Percentiles rank a stretch among this genome's conserved stretches.
phyloP scores from a whole-genome alignment of 129 eudicot genomes.

The Helichrysum umbraculigerum region DNA sequence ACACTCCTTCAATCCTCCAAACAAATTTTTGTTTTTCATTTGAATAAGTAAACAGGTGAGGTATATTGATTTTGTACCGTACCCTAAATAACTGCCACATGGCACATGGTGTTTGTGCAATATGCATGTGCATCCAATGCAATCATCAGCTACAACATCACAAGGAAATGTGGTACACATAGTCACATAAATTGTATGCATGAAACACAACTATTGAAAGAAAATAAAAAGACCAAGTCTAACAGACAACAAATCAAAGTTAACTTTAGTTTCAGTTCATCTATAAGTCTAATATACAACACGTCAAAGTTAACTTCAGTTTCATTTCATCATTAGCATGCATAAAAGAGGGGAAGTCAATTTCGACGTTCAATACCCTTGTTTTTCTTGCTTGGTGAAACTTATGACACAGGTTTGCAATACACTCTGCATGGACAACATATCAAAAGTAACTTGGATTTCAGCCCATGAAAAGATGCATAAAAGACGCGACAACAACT shows the following conservation, averaged over 20 bases:
- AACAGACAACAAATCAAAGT: not conserved
- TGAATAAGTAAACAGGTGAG: not conserved
- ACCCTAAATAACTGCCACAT: not conserved
- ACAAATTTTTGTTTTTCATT: not conserved
- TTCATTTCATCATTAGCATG: not conserved
- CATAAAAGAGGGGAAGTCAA: not conserved
- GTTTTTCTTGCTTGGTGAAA: not conserved
- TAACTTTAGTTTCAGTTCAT: not conserved
- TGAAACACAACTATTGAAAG: not conserved
- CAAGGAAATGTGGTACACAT: not conserved
- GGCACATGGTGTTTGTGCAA: not conserved
- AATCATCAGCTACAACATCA: not conserved
- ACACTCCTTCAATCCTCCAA: not conserved
- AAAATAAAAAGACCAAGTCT: too few species aligned
- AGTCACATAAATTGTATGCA: not conserved
- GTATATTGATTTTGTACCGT: not conserved
- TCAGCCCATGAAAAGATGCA: conserved; percentile 6
- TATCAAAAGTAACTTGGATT: conserved; percentile 5
- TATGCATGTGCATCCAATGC: not conserved
- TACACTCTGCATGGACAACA: not conserved
- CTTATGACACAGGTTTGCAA: not conserved
- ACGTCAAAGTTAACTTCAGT: not conserved
- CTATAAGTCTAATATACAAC: too few species aligned
- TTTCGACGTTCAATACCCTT: not conserved
- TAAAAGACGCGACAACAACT: not conserved